Base-by-base conservation (phyloP, 306 rosid genomes). In the Cicer bijugum region DNA sequence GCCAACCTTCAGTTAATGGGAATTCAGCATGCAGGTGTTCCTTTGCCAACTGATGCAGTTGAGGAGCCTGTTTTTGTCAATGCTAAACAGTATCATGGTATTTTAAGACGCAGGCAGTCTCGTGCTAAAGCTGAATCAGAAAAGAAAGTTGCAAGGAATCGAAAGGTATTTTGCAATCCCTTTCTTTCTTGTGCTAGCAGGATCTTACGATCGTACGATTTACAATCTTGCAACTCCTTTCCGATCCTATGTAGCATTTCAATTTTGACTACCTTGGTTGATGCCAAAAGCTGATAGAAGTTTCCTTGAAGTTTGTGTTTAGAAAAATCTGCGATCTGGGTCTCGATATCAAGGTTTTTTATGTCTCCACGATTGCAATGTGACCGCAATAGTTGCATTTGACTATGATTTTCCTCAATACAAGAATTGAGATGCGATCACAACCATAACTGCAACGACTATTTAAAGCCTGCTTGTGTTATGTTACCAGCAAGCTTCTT, bases 91-190 rank as follows among this genome's bases (percentile, higher is more conserved):
- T 92, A 92, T 84, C 98, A 87, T n/a, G 98, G 98, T 71, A 92
- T 92, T 83, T 82, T 92, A 79, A 83, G 96, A 56, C 96, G 96
- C 7, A 83, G 98, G 38, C 98, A 92, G 73, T 92, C 95, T 61
- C 98, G 96, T 72, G 98, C 98, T 39, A 92, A 90, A 87, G 98
- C 98, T 73, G 98, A 92, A 86, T 88, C 92, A 44, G 97, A 91
- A 89, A 88, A 89, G 60, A 93, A 91, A 80, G 92, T 80, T 77
- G 37, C 89, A 66, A 91, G 87, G 88, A 84, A 86, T 75, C 80
- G 97, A 9, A 93, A 93, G 98, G 98, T 91, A 81, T 50, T 61
- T 56, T 78, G 35, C 10, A 42, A 56, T 65, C 56, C 61, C 43
- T 17, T 16, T 42, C 50, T 56, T 42, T 28, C 58, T 9, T 37